phyloP scores from a whole-genome alignment of 768 basidiomycete genomes.

The Mycena indigotica region DNA sequence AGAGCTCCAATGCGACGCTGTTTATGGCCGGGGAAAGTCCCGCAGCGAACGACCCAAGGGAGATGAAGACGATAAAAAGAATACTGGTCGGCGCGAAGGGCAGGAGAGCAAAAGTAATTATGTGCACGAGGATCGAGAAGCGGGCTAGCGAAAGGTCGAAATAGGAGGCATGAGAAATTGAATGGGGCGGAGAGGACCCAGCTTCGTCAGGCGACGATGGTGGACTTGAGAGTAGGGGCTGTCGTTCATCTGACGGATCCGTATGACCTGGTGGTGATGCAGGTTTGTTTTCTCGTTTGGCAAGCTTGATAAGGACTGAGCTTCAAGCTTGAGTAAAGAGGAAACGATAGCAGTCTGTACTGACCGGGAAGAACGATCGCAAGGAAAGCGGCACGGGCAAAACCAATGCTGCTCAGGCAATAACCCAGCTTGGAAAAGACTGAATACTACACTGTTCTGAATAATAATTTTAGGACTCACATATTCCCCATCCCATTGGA shows the following conservation, averaged over 20 bases:
- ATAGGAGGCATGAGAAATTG: constrained; percentile 27
- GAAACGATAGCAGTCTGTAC: too few relatives aligned
- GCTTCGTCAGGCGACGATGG: neutral
- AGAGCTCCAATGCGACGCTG: constrained; percentile 72
- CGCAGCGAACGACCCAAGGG: constrained; percentile 57
- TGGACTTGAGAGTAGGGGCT: constrained; percentile 23
- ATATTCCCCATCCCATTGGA: constrained; percentile 1
- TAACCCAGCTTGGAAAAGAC: neutral
- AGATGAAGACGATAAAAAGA: constrained; percentile 51
- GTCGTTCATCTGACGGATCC: constrained; percentile 17
- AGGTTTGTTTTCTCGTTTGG: constrained; percentile 19
- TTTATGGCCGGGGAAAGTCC: constrained; percentile 71
- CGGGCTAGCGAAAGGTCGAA: constrained; percentile 77
- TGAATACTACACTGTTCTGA: neutral
- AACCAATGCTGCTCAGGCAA: constrained; percentile 1
- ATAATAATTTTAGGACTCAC: neutral
- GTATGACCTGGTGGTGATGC: constrained; percentile 23
- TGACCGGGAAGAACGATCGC: neutral
- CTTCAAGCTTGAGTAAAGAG: neutral
- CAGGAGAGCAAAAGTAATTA: constrained; percentile 52
- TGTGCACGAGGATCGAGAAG: constrained; percentile 59
- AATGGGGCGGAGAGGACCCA: constrained; percentile 9
- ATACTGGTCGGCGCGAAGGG: constrained; percentile 30
- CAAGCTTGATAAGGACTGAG: constrained; percentile 33
- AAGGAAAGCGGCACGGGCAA: neutral